Evolutionary conservation across 176 grass and related monocot species (phyloP), one percentile per base, ranked within the genome.

Genomic region (Triticum urartu): DNA sequence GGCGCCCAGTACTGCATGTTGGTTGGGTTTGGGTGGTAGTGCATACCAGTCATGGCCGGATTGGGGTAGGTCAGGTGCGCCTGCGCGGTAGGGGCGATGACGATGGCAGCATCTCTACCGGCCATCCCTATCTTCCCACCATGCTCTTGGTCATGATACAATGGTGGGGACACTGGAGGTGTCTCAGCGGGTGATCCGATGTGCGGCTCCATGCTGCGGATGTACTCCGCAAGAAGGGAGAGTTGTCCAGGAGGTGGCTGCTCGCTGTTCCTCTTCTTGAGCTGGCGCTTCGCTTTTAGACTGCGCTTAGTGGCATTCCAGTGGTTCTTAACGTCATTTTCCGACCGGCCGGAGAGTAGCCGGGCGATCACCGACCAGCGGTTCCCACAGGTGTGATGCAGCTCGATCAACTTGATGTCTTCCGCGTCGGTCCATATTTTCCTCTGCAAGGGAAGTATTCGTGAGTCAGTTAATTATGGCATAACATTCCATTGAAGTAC

Each of bases 311-410:
- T 86, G 11, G 77, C 77, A 52, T 86, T 86, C 85, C 77, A 86
- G 85, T 86, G 76, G 77, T 86, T 86, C 85, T 86, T 86, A 66
- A 86, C 68, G 12, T 13, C 45, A 36, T 86, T 86, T 52, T 86
- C 84, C 1, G 76, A 67, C 5, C 84, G 65, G 2, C 64, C 50
- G 0, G 65, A 25, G 8, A 86, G 69, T 35, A 17, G 21, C 35
- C 33, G 22, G 0, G 77, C 52, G 25, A 86, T 86, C 11, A 43
- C 52, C 0, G 76, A 58, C 84, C 84, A 86, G 3, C 52, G 26
- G 18, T 72, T 72, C 35, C 77, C 85, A 1, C 21, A 39, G 18
- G 9, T 9, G 25, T 11, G 3, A 24, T 86, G 85, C 36, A 25
- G 42, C 17, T 6, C 11, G 1, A 86, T 78, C 13, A 86, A 66